A percentile compares a stretch with the other conserved stretches of the same genome.
phyloP scores from a whole-genome alignment of 768 basidiomycete species.

The Panaeolus cyanescens region DNA sequence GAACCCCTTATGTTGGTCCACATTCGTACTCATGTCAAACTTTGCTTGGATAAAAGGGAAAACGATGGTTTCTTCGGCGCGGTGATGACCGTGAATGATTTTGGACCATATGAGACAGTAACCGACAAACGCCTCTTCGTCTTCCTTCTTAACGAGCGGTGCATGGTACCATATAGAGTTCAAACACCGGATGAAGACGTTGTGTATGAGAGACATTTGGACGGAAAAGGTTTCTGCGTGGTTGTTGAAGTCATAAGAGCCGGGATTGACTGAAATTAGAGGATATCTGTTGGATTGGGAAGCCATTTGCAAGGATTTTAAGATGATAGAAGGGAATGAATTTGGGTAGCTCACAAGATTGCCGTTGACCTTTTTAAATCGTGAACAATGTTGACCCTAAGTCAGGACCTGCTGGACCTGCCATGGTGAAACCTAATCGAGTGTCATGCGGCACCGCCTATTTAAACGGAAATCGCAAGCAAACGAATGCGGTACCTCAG shows the following conservation, averaged over 20 bases:
- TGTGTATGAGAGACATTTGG: slow-evolving; percentile 24
- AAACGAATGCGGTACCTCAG: too few relatives aligned
- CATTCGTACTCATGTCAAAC: slow-evolving; percentile 15
- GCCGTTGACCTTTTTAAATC: too few relatives aligned
- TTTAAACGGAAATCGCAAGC: too few relatives aligned
- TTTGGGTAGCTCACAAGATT: too few relatives aligned
- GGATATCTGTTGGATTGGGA: neutral
- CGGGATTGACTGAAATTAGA: slow-evolving; percentile 1
- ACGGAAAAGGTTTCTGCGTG: slow-evolving; percentile 5
- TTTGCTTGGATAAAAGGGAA: slow-evolving; percentile 19
- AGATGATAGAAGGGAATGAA: too few relatives aligned
- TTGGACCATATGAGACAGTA: slow-evolving; percentile 17
- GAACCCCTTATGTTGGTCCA: slow-evolving; percentile 21
- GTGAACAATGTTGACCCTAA: too few relatives aligned
- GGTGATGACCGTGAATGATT: slow-evolving; percentile 19
- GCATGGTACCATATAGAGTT: slow-evolving; percentile 20
- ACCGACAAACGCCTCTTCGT: slow-evolving; percentile 17
- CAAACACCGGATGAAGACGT: slow-evolving; percentile 21
- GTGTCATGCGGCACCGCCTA: too few relatives aligned
- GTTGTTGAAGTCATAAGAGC: neutral
- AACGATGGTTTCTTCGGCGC: slow-evolving; percentile 18
- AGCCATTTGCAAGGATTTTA: neutral
- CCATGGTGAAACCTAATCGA: too few relatives aligned
- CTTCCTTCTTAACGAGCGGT: slow-evolving; percentile 9
- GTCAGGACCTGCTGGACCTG: too few relatives aligned